A percentile compares a stretch with the other conserved stretches of the same genome.
Conservation (phyloP, 2,329 filamentous ascomycete species). For the Alternaria ventricosa region DNA sequence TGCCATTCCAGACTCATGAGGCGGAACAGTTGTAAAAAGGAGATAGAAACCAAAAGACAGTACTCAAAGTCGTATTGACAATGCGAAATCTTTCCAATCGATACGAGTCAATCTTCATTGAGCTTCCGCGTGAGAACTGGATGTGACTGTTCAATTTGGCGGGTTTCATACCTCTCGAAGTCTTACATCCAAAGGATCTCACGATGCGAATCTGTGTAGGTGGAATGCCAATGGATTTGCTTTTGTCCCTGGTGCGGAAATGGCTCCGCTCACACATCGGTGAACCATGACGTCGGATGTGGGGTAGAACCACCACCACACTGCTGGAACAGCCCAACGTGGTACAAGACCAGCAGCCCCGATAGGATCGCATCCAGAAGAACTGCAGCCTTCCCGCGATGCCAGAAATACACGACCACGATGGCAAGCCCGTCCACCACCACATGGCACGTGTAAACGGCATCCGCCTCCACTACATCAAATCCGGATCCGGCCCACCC, state of each 20-base stretch:
- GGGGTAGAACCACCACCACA: background rate
- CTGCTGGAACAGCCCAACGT: background rate
- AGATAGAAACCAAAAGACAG: background rate
- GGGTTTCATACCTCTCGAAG: background rate
- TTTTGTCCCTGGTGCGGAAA: background rate
- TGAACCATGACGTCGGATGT: background rate
- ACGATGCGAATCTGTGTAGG: background rate
- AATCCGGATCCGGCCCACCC: slow-evolving; percentile 23
- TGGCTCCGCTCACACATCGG: background rate
- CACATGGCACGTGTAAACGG: slow-evolving; percentile 29
- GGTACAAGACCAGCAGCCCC: background rate
- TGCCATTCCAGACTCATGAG: slow-evolving; percentile 33
- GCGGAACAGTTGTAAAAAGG: too few relatives aligned
- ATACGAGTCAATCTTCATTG: background rate
- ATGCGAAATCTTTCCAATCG: background rate
- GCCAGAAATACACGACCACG: slow-evolving; percentile 28
- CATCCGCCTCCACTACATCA: slow-evolving; percentile 31
- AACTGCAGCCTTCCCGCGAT: background rate
- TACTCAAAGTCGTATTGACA: too few relatives aligned
- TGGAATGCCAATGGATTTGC: background rate
- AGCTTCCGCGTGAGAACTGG: background rate
- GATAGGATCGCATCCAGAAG: background rate
- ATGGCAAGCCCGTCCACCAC: slow-evolving; percentile 19
- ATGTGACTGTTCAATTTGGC: background rate
- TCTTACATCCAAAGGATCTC: background rate